A percentile compares a stretch with the other conserved stretches of the same genome.
Conservation (phyloP, 2,329 filamentous ascomycete species). For the Nannizziopsis barbatae region DNA sequence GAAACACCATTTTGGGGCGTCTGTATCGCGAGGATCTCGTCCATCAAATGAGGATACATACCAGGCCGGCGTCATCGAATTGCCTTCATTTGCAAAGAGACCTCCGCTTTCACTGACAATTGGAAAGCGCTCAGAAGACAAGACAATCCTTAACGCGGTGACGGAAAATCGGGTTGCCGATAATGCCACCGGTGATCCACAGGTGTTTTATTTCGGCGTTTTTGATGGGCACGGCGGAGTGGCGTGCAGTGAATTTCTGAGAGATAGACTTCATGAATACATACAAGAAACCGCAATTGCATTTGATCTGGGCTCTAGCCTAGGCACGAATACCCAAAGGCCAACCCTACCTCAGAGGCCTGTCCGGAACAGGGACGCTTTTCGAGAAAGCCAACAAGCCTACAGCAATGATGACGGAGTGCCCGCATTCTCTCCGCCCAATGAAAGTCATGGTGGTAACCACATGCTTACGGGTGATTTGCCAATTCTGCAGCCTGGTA, state of each 20-base stretch:
- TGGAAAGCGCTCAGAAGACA: slow-evolving; percentile 14
- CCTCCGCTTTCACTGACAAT: slow-evolving; percentile 54
- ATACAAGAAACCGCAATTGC: slow-evolving; percentile 68
- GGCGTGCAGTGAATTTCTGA: slow-evolving; percentile 78
- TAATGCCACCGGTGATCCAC: slow-evolving; percentile 73
- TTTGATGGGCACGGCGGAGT: slow-evolving; percentile 92
- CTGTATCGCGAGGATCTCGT: slow-evolving; percentile 66
- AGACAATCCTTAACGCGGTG: slow-evolving; percentile 11
- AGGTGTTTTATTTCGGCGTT: slow-evolving; percentile 93
- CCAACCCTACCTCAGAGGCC: slow-evolving; percentile 4
- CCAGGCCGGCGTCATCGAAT: slow-evolving; percentile 84
- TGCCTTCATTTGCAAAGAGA: slow-evolving; percentile 83
- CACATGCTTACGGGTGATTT: slow-evolving; percentile 24
- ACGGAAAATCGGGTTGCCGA: slow-evolving; percentile 55
- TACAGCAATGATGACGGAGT: slow-evolving; percentile 3
- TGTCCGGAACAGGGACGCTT: slow-evolving; percentile 14
- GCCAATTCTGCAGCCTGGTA: slow-evolving; percentile 42
- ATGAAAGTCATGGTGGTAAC: slow-evolving; percentile 5
- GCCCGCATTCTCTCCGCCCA: not conserved
- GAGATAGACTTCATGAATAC: slow-evolving; percentile 75
- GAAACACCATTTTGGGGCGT: slow-evolving; percentile 88
- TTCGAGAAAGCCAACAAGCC: slow-evolving; percentile 6
- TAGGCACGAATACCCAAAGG: slow-evolving; percentile 37
- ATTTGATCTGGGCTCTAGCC: slow-evolving; percentile 68
- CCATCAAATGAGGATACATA: slow-evolving; percentile 89